A percentile compares a stretch with the other conserved stretches of the same genome.
Evolutionary conservation across 345 rosid species (phyloP).

Genomic region (Geranium brycei): DNA sequence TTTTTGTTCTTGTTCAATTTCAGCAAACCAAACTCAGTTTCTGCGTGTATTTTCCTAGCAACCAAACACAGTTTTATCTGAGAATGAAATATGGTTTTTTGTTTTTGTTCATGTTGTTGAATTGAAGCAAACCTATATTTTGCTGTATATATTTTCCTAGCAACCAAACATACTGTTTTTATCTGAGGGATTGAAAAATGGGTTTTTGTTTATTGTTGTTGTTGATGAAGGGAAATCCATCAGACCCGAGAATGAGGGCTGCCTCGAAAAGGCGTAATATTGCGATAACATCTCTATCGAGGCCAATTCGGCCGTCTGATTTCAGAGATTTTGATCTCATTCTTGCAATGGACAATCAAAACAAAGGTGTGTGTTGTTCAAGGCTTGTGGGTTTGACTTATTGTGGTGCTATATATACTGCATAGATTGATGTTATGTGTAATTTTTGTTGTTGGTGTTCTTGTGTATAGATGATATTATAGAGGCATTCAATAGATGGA

Average conservation of each 20-base stretch:
- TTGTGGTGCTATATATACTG: neutral
- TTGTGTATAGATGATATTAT: constrained; percentile 52
- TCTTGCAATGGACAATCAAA: constrained; percentile 84
- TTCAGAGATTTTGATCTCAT: constrained; percentile 73
- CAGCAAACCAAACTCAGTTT: no score
- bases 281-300: constrained; percentile 80
- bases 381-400: constrained; percentile 1
- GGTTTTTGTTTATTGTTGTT: neutral
- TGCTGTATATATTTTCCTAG: neutral
- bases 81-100: no score
- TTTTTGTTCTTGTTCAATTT: neutral
- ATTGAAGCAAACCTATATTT: neutral
- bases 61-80: no score
- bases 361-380: constrained; percentile 31
- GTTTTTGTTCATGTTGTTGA: neutral
- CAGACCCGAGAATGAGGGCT: constrained; percentile 88
- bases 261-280: constrained; percentile 72
- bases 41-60: no score
- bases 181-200: neutral
- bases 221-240: constrained; percentile 49
- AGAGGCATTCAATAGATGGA: constrained; percentile 67
- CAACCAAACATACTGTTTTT: neutral
- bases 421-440: neutral
- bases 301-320: constrained; percentile 80
- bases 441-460: constrained; percentile 3